Base-by-base conservation (phyloP, 192 early-diverging fungal species). In the Pilaira anomala region DNA sequence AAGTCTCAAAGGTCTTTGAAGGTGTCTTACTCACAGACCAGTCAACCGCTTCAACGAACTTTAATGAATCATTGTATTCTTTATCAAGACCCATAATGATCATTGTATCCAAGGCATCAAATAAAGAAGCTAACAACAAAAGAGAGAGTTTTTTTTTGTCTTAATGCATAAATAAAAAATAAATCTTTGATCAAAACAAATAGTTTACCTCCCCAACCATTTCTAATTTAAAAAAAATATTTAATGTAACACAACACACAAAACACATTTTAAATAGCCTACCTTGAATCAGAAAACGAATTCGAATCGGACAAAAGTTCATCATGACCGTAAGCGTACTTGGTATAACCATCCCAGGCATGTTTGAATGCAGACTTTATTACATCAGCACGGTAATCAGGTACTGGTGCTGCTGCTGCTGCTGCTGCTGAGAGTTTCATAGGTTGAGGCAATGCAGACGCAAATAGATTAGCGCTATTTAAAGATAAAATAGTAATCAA, bases 101-200 rank as follows among this genome's bases (percentile, higher is more conserved):
- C 41, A 94, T 76, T 3, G 95, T 95, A 62, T 97, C 95, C 18
- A 97, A 77, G 16, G 88, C 74, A 66, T 97, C 95, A 68, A 94
- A 75, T 22, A 93, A 85, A 5, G 91, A 91, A 14, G 81, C 81
- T 71, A 14, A 14, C 25, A 21, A 59, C 19, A 40, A 1, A 26
- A 30, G 21, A 41, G 7, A 33, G 7, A 24, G 40, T 40, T 13
- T 25, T 24, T n/a, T n/a, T n/a, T n/a, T n/a, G n/a, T n/a, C n/a
- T n/a, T n/a, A n/a, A n/a, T n/a, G n/a, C n/a, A n/a, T n/a, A n/a
- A n/a, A n/a, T 16, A n/a, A 45, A 45, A 45, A 45, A 45, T 13
- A 12, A 45, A 45, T 7, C 2, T 7, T 45, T n/a, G n/a, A n/a
- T n/a, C n/a, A n/a, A n/a, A 8, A 45, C n/a, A 45, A 7, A 21